These are phyloP conservation scores for Plasmodium vinckei DNA, from an alignment of 169 alveolate species.

Conservation along the genomic window DNA sequence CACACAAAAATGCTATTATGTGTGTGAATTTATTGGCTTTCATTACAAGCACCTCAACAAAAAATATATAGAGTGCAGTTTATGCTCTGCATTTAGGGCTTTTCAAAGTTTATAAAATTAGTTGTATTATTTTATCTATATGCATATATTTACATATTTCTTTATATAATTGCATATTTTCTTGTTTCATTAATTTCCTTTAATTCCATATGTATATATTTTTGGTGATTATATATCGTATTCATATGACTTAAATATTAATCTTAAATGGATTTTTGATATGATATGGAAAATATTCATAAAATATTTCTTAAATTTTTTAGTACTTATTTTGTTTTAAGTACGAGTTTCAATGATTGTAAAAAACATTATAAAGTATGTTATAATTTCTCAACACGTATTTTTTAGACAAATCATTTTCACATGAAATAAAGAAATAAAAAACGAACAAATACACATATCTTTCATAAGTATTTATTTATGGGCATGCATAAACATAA, in stretches of 20 bases:
- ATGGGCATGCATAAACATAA: neutral
- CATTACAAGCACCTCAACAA: conserved; percentile 9
- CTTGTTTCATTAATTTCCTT: neutral
- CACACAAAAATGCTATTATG: conserved; percentile 6
- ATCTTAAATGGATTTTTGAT: neutral
- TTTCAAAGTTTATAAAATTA: conserved; percentile 10
- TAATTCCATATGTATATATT: conserved; percentile 1
- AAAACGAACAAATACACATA: neutral
- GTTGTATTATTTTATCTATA: neutral
- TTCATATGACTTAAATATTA: conserved; percentile 4
- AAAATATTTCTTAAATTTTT: conserved; percentile 6
- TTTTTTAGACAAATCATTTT: conserved; percentile 8
- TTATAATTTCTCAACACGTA: conserved; percentile 1
- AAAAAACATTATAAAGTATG: conserved; percentile 2
- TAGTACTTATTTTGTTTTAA: neutral
- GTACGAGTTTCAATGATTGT: neutral
- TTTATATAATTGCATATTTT: neutral
- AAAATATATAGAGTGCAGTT: conserved; percentile 18
- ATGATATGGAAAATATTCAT: neutral
- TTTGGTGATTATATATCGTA: conserved; percentile 3
- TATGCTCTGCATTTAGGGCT: neutral
- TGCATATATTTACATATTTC: neutral
- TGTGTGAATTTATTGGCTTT: neutral
- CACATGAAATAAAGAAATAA: conserved; percentile 7
- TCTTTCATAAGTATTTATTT: neutral